Evolutionary conservation across 169 alveolate genomes (phyloP), one percentile per base, ranked within the genome.

Genomic region (Plasmodium chabaudi): DNA sequence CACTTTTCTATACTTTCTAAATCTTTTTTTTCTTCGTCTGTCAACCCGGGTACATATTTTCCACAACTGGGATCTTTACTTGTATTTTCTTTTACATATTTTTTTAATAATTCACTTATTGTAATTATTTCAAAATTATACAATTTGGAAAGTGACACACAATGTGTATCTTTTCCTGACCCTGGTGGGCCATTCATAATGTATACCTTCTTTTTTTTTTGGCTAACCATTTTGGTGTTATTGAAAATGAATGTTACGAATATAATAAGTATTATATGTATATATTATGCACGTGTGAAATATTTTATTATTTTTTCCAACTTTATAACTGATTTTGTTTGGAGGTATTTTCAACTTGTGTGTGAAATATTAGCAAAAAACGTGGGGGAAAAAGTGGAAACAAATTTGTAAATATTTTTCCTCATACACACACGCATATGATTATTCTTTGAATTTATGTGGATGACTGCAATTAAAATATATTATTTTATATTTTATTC

Each of bases 111-210:
- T 49, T 49, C 39, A 34, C 88, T 74, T 10, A 60, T 44, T 25
- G 74, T 60, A n/a, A 74, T 59, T 44, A 74, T 34, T 74, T 64
- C 39, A 19, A 60, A 61, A 46, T 74, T 9, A 55, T 74, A 74
- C 34, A 59, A 59, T 64, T 74, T 53, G 19, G 61, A 19, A 15
- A 74, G 3, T 9, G 63, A 53, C n/a, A 42, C 63, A 34, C 88
- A 74, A n/a, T 74, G 88, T 15, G 88, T 74, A 46, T 74, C 88
- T 74, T 74, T 74, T n/a, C 88, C 88, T 55, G 88, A 74, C 23
- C 88, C 88, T 9, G 73, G 64, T 64, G 88, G 74, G 27, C 88
- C 88, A 65, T 61, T 61, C 27, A 74, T 34, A 39, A 74, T 74
- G 23, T 44, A 60, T 10, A 74, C 46, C 21, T 60, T 23, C n/a